Conservation (phyloP, 345 rosid genomes). For the Firmiana major region DNA sequence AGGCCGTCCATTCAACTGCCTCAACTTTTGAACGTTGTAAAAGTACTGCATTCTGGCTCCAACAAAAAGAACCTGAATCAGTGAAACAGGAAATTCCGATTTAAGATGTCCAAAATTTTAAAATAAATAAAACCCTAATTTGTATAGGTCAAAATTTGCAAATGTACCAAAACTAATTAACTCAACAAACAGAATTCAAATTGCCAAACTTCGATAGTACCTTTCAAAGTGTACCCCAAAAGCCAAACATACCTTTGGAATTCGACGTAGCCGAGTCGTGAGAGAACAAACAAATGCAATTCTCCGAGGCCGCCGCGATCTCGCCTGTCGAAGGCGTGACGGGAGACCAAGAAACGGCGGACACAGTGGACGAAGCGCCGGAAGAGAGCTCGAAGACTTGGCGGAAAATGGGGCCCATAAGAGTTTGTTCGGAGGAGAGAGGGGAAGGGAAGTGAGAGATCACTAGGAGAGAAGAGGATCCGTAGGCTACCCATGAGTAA, state of each 20-base stretch:
- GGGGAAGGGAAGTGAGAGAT: conserved; percentile 91
- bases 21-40: conserved; percentile 66
- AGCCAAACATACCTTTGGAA: conserved; percentile 37
- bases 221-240: not conserved
- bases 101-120: conserved; percentile 30
- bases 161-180: not conserved
- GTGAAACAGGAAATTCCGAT: conserved; percentile 36
- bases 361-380: conserved; percentile 37
- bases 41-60: conserved; percentile 92
- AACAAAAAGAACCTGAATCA: conserved; percentile 97
- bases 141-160: not conserved
- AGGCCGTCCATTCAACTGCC: conserved; percentile 79
- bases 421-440: conserved; percentile 51
- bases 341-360: conserved; percentile 79
- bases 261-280: conserved; percentile 38
- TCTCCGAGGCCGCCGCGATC: conserved; percentile 71
- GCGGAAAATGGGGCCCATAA: conserved; percentile 64
- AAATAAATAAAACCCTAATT: not conserved
- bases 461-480: conserved; percentile 82
- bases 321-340: conserved; percentile 69
- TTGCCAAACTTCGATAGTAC: not conserved
- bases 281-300: conserved; percentile 44
- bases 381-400: conserved; percentile 69
- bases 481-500: conserved; percentile 92
- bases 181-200: not conserved